Evolutionary conservation across 2,329 filamentous ascomycete genomes (phyloP).

Genomic region (Penicillium thymicola): DNA sequence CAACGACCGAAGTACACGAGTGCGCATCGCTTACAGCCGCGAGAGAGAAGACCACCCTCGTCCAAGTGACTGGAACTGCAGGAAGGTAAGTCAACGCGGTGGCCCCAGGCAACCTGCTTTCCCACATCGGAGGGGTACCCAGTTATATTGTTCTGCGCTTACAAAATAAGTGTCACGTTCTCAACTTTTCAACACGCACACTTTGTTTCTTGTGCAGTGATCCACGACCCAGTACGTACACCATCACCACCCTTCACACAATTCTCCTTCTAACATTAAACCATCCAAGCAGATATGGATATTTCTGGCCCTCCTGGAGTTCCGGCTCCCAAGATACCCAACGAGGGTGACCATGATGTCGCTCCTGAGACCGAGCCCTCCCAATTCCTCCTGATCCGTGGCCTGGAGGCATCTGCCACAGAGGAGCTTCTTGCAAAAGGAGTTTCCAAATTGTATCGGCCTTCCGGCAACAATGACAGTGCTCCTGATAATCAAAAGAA

Average conservation of each 20-base stretch:
- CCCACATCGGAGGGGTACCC: no score
- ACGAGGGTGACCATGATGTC: constrained; percentile 55
- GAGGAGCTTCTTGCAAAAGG: constrained; percentile 72
- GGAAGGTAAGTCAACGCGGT: constrained; percentile 40
- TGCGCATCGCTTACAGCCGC: constrained; percentile 53
- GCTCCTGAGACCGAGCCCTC: constrained; percentile 60
- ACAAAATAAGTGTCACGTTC: constrained; percentile 48
- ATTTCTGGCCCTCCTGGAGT: constrained; percentile 35
- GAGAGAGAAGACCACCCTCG: constrained; percentile 52
- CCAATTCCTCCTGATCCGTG: constrained; percentile 72
- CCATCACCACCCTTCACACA: background rate
- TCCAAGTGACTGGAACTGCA: constrained; percentile 56
- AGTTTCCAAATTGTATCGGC: constrained; percentile 69
- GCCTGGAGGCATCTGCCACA: constrained; percentile 65
- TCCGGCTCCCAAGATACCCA: constrained; percentile 44
- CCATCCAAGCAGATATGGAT: constrained; percentile 21
- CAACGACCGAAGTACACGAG: constrained; percentile 43
- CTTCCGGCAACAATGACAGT: constrained; percentile 35
- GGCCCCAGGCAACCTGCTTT: background rate
- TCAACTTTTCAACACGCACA: constrained; percentile 56
- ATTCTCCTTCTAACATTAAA: constrained; percentile 11
- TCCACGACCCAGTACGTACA: constrained; percentile 49
- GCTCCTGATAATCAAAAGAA: constrained; percentile 44
- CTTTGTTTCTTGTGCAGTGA: constrained; percentile 60
- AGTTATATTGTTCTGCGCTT: background rate